phyloP scores from a whole-genome alignment of 805 yeast genomes.

The Kuraishia piskuri region DNA sequence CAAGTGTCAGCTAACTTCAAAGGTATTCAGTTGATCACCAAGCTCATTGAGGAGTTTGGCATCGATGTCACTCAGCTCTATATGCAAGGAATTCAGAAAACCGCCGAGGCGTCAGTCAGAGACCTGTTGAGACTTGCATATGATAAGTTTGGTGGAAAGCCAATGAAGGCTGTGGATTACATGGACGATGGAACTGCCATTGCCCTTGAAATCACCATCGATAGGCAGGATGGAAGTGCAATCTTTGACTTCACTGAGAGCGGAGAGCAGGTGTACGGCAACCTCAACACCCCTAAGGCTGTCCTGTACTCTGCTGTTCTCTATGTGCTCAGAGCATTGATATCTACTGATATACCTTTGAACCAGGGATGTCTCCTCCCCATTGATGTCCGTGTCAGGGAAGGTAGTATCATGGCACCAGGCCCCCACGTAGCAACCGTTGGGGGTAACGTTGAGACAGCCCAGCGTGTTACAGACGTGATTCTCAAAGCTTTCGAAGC shows the following conservation, averaged over 20 bases:
- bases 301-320: slow-evolving; percentile 46
- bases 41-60: slow-evolving; percentile 34
- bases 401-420: slow-evolving; percentile 25
- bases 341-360: slow-evolving; percentile 44
- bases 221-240: slow-evolving; percentile 30
- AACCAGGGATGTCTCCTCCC: slow-evolving; percentile 43
- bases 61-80: slow-evolving; percentile 32
- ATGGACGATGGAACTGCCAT: slow-evolving; percentile 52
- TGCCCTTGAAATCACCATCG: slow-evolving; percentile 30
- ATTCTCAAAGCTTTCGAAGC: slow-evolving; percentile 73
- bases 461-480: slow-evolving; percentile 82
- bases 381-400: slow-evolving; percentile 20
- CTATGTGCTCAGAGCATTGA: slow-evolving; percentile 39
- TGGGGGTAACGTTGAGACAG: slow-evolving; percentile 59
- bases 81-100: slow-evolving; percentile 34
- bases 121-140: slow-evolving; percentile 25
- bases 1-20: slow-evolving; percentile 45
- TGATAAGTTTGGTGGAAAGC: slow-evolving; percentile 25
- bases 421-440: slow-evolving; percentile 34
- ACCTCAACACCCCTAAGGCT: slow-evolving; percentile 47
- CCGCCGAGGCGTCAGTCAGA: slow-evolving; percentile 41
- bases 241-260: slow-evolving; percentile 46
- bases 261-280: slow-evolving; percentile 41
- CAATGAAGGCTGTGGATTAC: slow-evolving; percentile 35
- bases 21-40: slow-evolving; percentile 36